These are phyloP conservation scores for Pseudogymnoascus sp. DNA, from an alignment of 2,329 filamentous ascomycete species.

Conservation along the genomic window DNA sequence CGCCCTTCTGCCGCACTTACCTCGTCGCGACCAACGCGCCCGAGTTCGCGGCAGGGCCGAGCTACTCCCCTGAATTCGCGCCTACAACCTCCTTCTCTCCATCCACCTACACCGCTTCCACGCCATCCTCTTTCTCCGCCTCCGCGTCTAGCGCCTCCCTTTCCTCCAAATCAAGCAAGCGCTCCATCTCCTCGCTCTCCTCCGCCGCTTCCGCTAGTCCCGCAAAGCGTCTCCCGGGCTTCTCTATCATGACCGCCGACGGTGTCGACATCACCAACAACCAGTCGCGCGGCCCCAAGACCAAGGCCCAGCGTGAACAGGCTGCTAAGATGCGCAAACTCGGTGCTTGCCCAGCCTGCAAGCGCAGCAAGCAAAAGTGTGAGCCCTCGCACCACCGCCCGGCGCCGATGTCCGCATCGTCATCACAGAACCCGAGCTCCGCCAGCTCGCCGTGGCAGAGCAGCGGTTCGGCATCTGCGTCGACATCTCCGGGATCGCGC, in stretches of 20 bases:
- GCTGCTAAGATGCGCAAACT: slow-evolving; percentile 60
- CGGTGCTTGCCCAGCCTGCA: slow-evolving; percentile 58
- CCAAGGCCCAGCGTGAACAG: slow-evolving; percentile 60
- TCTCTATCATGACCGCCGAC: slow-evolving; percentile 60
- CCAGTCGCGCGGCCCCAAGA: slow-evolving; percentile 55
- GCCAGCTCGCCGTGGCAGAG: neutral
- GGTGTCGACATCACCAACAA: slow-evolving; percentile 56
- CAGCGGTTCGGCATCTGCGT: neutral
- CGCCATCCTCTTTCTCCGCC: slow-evolving; percentile 28
- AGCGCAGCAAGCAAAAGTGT: slow-evolving; percentile 47
- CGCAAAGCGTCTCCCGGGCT: slow-evolving; percentile 42
- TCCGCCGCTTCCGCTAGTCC: slow-evolving; percentile 15
- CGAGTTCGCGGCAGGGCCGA: slow-evolving; percentile 12
- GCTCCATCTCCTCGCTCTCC: neutral
- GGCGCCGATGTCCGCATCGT: neutral
- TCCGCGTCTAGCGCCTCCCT: neutral
- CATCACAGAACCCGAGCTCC: neutral
- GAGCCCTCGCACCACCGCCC: slow-evolving; percentile 26
- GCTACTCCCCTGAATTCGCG: slow-evolving; percentile 50
- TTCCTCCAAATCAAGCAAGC: slow-evolving; percentile 5
- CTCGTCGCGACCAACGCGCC: slow-evolving; percentile 27
- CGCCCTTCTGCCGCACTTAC: slow-evolving; percentile 44
- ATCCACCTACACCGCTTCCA: slow-evolving; percentile 35
- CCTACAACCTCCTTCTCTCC: slow-evolving; percentile 31
- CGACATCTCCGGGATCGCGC: neutral